Conservation (phyloP, 1,284 basidiomycete species). For the Chalciporus sp. region DNA sequence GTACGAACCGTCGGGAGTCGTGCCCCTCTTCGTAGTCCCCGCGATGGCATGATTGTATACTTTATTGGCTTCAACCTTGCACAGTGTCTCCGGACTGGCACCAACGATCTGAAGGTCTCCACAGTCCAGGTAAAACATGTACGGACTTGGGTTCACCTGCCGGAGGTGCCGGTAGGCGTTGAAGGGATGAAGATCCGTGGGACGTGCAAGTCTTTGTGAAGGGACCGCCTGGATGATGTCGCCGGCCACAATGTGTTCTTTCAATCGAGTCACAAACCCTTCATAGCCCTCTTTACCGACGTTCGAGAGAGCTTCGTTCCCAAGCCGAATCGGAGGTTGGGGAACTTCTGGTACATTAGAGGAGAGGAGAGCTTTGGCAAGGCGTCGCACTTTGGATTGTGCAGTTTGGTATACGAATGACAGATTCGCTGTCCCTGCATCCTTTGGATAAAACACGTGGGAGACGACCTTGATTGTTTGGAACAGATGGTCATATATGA, state of each 20-base stretch:
- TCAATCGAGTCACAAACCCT: constrained; percentile 87
- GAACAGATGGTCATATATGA: constrained; percentile 97
- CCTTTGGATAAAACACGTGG: constrained; percentile 86
- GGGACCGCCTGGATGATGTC: constrained; percentile 99
- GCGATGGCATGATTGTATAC: constrained; percentile 99
- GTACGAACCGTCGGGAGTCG: constrained; percentile 75
- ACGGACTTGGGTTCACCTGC: constrained; percentile 95
- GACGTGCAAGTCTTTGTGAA: constrained; percentile 85
- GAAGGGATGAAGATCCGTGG: constrained; percentile 93
- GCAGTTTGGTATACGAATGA: constrained; percentile 84
- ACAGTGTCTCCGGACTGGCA: constrained; percentile 96
- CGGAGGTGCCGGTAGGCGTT: constrained; percentile 94
- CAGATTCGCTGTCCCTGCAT: constrained; percentile 63
- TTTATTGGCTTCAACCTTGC: constrained; percentile 91
- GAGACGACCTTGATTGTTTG: constrained; percentile 95
- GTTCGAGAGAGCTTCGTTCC: constrained; percentile 81
- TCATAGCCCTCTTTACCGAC: constrained; percentile 96
- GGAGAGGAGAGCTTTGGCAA: constrained; percentile 69
- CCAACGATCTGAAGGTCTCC: constrained; percentile 93
- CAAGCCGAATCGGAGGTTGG: constrained; percentile 71
- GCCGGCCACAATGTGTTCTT: constrained; percentile 93
- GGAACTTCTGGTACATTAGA: constrained; percentile 64
- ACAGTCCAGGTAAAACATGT: constrained; percentile 99
- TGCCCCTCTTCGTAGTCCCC: constrained; percentile 90
- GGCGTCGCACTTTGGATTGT: constrained; percentile 72